phyloP scores from a whole-genome alignment of 805 yeast genomes.

The Kazachstania viticola region DNA sequence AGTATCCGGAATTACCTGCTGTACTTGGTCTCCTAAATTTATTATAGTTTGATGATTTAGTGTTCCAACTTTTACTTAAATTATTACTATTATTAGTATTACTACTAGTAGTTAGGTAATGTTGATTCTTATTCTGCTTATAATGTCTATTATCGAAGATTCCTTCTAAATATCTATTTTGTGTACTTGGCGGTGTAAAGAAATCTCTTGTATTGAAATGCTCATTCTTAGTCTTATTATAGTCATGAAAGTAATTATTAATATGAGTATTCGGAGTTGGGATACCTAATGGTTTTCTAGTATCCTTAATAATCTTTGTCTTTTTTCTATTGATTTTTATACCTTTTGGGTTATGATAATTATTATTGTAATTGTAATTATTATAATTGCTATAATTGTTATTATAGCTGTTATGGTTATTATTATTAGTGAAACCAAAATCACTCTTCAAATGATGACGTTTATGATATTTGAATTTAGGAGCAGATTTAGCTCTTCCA shows the following conservation, averaged over 20 bases:
- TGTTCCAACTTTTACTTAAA: slow-evolving; percentile 3
- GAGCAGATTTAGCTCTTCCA: slow-evolving; percentile 21
- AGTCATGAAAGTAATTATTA: slow-evolving; percentile 29
- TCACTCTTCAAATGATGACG: slow-evolving; percentile 14
- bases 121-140: slow-evolving; percentile 19
- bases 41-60: slow-evolving; percentile 3
- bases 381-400: slow-evolving; percentile 6
- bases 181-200: slow-evolving; percentile 68
- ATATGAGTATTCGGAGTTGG: slow-evolving; percentile 45
- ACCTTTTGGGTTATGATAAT: slow-evolving; percentile 13
- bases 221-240: slow-evolving; percentile 16
- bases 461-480: slow-evolving; percentile 21
- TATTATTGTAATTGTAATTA: slow-evolving; percentile 9
- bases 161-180: slow-evolving; percentile 56
- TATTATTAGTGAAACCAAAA: no score
- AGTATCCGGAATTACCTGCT: slow-evolving; percentile 10
- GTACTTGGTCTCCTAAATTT: slow-evolving; percentile 17
- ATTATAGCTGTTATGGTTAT: slow-evolving; percentile 4
- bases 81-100: slow-evolving; percentile 3
- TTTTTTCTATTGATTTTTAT: slow-evolving; percentile 18
- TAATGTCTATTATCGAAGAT: slow-evolving; percentile 33
- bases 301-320: slow-evolving; percentile 22
- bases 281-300: slow-evolving; percentile 52
- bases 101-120: no score
- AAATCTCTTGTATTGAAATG: slow-evolving; percentile 55